These are phyloP conservation scores for Podaxis sp. DNA, from an alignment of 768 basidiomycete genomes.

Conservation along the genomic window DNA sequence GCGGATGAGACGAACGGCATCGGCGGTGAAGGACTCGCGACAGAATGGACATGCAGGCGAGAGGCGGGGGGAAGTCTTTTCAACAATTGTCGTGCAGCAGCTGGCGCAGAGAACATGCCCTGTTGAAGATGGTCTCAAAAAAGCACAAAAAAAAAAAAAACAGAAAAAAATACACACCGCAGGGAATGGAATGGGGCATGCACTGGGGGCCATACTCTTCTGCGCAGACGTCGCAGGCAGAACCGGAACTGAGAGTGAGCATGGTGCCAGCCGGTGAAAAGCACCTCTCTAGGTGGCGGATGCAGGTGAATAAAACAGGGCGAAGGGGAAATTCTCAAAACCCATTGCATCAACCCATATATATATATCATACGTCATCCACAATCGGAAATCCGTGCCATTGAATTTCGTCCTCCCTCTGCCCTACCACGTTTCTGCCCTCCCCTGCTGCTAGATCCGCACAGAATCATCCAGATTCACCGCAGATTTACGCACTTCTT, in stretches of 20 bases:
- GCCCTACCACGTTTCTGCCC: slow-evolving; percentile 15
- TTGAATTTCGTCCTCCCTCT: slow-evolving; percentile 2
- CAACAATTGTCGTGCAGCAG: slow-evolving; percentile 79
- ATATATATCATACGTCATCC: slow-evolving; percentile 42
- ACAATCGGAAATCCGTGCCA: slow-evolving; percentile 23
- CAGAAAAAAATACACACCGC: slow-evolving; percentile 53
- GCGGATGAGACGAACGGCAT: slow-evolving; percentile 73
- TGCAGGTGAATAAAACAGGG: slow-evolving; percentile 38
- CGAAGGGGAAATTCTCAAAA: slow-evolving; percentile 47
- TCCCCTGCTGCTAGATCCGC: slow-evolving; percentile 12
- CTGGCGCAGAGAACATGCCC: slow-evolving; percentile 79
- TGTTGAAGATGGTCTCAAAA: slow-evolving; percentile 28
- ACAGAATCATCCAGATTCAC: slow-evolving; percentile 11
- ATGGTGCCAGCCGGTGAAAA: slow-evolving; percentile 52
- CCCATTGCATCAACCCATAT: slow-evolving; percentile 43
- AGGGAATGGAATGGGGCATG: slow-evolving; percentile 78
- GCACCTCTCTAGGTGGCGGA: slow-evolving; percentile 38
- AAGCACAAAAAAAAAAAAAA: slow-evolving; percentile 26
- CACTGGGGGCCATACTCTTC: slow-evolving; percentile 79
- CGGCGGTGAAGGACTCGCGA: slow-evolving; percentile 69
- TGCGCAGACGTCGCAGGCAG: slow-evolving; percentile 87
- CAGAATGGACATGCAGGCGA: slow-evolving; percentile 84
- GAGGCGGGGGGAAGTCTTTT: slow-evolving; percentile 73
- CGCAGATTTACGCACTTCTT: neutral
- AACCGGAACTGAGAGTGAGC: slow-evolving; percentile 82